Conservation (phyloP, 1,139 yeast genomes). For the Scheffersomyces lignicola region DNA sequence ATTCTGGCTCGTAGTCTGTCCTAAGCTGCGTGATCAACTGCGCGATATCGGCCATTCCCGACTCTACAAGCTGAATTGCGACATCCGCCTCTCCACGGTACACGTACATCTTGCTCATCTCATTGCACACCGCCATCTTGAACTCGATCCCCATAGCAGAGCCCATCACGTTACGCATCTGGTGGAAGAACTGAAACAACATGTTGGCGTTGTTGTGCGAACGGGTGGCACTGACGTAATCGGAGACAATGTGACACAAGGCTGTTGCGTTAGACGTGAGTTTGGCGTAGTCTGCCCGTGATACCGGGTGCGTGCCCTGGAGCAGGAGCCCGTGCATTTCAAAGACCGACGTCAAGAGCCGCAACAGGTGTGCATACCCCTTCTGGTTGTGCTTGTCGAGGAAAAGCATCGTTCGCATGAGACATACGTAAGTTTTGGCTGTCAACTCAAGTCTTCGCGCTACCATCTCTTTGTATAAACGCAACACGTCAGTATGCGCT, state of each 20-base stretch:
- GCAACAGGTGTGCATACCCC: conserved; percentile 26
- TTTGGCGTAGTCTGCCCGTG: conserved; percentile 12
- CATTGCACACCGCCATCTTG: conserved; percentile 24
- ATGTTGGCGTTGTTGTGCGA: conserved; percentile 21
- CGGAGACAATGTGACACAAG: conserved; percentile 26
- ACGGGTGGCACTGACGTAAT: conserved; percentile 21
- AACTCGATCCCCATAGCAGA: conserved; percentile 23
- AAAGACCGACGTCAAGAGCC: conserved; percentile 32
- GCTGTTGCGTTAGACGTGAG: conserved; percentile 17
- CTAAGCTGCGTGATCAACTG: conserved; percentile 15
- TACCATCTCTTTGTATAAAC: conserved; percentile 43
- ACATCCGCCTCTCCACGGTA: conserved; percentile 21
- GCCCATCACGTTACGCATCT: conserved; percentile 24
- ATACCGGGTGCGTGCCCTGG: conserved; percentile 8
- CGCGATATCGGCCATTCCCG: conserved; percentile 26
- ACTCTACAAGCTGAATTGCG: conserved; percentile 23
- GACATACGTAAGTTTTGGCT: conserved; percentile 37
- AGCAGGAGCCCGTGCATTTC: conserved; percentile 31
- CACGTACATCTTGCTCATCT: conserved; percentile 30
- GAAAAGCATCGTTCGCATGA: conserved; percentile 44
- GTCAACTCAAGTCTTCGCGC: conserved; percentile 28
- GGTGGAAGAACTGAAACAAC: conserved; percentile 29
- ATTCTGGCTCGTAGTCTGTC: conserved; percentile 15
- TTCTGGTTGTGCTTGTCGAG: conserved; percentile 30
- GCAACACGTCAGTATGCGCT: conserved; percentile 28